Evolutionary conservation across 345 rosid species (phyloP).

Genomic region (Camelina neglecta): DNA sequence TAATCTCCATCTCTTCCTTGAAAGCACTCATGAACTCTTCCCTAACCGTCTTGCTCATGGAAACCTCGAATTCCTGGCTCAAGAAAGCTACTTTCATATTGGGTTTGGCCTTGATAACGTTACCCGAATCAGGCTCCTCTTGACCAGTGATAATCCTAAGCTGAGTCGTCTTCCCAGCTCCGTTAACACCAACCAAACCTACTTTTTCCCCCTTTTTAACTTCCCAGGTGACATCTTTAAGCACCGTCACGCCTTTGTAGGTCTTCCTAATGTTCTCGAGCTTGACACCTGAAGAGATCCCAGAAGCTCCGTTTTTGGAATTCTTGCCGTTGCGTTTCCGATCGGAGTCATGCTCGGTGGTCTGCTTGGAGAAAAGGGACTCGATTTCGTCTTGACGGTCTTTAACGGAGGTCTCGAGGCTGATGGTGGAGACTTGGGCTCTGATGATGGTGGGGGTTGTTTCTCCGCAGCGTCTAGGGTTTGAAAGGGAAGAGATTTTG

Average conservation of each 20-base stretch:
- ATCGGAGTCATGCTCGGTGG: conserved; percentile 43
- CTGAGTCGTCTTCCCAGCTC: conserved; percentile 98
- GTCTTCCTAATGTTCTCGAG: conserved; percentile 81
- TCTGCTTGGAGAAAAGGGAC: conserved; percentile 60
- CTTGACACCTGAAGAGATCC: conserved; percentile 85
- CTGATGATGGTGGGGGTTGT: conserved; percentile 39
- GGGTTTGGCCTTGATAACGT: conserved; percentile 73
- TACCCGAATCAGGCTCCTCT: conserved; percentile 91
- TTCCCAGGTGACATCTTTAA: conserved; percentile 87
- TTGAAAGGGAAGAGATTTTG: conserved; percentile 42
- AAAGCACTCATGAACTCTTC: conserved; percentile 94
- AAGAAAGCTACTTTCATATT: conserved; percentile 78
- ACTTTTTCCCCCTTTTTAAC: conserved; percentile 92
- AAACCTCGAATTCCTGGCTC: conserved; percentile 95
- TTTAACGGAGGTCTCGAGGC: conserved; percentile 55
- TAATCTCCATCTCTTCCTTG: conserved; percentile 84
- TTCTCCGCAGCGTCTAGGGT: conserved; percentile 29
- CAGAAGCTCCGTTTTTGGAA: conserved; percentile 63
- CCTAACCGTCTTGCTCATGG: conserved; percentile 78
- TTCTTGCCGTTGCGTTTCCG: conserved; percentile 48
- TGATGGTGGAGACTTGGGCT: conserved; percentile 58
- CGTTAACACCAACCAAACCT: conserved; percentile 89
- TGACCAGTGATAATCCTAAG: conserved; percentile 82
- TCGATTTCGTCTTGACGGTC: conserved; percentile 63
- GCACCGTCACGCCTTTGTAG: conserved; percentile 81